These are phyloP conservation scores for Symbiodinium pilosum DNA, from an alignment of 73 alveolate species.

Conservation along the genomic window DNA sequence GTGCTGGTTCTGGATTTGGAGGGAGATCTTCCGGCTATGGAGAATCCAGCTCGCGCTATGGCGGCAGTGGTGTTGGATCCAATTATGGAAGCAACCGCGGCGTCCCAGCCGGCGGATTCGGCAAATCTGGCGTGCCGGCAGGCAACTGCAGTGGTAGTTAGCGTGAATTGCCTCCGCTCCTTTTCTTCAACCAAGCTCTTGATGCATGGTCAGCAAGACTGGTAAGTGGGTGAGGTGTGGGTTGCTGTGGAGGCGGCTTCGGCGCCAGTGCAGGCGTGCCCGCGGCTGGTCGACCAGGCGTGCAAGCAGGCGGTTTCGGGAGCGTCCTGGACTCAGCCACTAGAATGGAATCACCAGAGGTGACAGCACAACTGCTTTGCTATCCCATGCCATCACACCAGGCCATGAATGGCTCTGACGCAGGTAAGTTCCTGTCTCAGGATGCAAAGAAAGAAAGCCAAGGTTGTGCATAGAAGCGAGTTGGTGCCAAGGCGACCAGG, in stretches of 20 bases:
- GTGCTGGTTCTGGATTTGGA: neutral
- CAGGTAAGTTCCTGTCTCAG: neutral
- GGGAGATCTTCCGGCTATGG: neutral
- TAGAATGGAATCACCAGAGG: too few relatives aligned
- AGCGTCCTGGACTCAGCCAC: neutral
- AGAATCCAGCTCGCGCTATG: neutral
- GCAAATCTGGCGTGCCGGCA: slow-evolving; percentile 33
- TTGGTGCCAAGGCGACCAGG: neutral
- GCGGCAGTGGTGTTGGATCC: neutral
- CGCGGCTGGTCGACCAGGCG: neutral
- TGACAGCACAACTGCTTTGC: neutral
- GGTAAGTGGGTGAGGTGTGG: too few relatives aligned
- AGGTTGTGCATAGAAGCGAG: neutral
- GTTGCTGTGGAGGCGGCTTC: too few relatives aligned
- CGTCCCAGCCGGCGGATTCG: slow-evolving; percentile 73
- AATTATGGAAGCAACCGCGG: slow-evolving; percentile 21
- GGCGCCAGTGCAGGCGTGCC: neutral
- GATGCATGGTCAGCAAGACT: too few relatives aligned
- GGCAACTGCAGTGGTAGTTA: too few relatives aligned
- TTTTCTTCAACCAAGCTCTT: too few relatives aligned
- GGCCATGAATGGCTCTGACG: neutral
- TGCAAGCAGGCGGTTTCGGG: slow-evolving; percentile 57
- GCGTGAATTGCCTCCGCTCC: too few relatives aligned
- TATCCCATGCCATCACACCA: too few relatives aligned
- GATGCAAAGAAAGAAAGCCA: too few relatives aligned